phyloP scores from a whole-genome alignment of 2,329 filamentous ascomycete species.

The Alternaria tenuissima region DNA sequence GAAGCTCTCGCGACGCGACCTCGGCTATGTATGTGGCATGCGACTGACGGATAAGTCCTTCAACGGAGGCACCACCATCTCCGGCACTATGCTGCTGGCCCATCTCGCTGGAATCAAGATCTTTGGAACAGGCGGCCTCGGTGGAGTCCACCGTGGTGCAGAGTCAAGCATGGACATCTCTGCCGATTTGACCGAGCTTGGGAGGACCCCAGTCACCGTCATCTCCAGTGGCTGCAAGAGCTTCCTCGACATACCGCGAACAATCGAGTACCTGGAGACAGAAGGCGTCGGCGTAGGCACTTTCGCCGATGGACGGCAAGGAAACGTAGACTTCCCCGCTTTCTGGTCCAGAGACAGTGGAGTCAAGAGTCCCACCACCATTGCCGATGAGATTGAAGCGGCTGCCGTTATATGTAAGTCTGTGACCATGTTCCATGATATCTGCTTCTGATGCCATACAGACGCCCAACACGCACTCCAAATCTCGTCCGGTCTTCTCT shows the following conservation, averaged over 20 bases:
- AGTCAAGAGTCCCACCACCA: conserved; percentile 76
- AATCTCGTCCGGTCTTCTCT: conserved; percentile 80
- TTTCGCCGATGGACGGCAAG: conserved; percentile 81
- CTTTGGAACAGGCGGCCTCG: conserved; percentile 93
- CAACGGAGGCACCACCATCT: conserved; percentile 91
- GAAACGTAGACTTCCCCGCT: conserved; percentile 82
- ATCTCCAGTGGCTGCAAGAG: conserved; percentile 93
- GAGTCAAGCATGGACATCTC: conserved; percentile 91
- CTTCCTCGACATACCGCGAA: conserved; percentile 90
- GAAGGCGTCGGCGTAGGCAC: conserved; percentile 84
- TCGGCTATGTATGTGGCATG: conserved; percentile 81
- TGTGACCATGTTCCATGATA: not conserved
- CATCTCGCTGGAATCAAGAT: conserved; percentile 86
- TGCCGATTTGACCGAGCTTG: conserved; percentile 92
- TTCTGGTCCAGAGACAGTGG: conserved; percentile 94
- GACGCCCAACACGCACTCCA: conserved; percentile 76
- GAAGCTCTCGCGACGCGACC: conserved; percentile 88
- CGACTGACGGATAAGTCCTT: conserved; percentile 71
- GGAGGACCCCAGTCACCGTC: conserved; percentile 86
- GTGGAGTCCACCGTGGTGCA: conserved; percentile 90
- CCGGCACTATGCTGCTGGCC: conserved; percentile 91
- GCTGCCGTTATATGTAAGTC: conserved; percentile 80
- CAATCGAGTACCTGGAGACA: conserved; percentile 80
- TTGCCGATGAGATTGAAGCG: conserved; percentile 80
- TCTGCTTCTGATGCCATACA: conserved; percentile 34